Evolutionary conservation across 192 early-diverging fungal species (phyloP).

Genomic region (Rhizophagus clarus): DNA sequence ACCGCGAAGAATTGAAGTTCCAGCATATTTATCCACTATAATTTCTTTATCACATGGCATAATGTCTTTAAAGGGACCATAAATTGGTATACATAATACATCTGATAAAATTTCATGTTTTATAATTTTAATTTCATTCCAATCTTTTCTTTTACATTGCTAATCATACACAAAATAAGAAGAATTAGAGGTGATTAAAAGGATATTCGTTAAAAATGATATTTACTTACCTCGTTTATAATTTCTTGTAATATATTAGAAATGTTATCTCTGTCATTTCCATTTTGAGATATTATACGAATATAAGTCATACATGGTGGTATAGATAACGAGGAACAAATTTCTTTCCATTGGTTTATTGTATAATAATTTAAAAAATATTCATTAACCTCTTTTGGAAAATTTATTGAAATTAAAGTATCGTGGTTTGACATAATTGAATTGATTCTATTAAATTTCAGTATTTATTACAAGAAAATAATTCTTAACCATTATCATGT

Average conservation of each 20-base stretch:
- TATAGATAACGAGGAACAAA: conserved; percentile 12
- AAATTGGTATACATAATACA: conserved; percentile 30
- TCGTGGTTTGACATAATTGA: too few species aligned
- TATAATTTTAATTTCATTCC: neutral
- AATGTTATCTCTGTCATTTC: neutral
- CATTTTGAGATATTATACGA: conserved; percentile 14
- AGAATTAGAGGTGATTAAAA: too few species aligned
- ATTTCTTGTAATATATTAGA: too few species aligned
- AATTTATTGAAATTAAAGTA: neutral
- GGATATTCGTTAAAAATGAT: too few species aligned
- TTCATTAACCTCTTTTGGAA: neutral
- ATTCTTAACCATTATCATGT: too few species aligned
- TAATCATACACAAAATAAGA: too few species aligned
- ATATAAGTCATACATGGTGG: conserved; percentile 19
- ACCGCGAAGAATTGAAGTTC: conserved; percentile 23
- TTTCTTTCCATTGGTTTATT: neutral
- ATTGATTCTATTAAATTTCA: too few species aligned
- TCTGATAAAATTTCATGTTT: conserved; percentile 19
- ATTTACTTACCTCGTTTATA: too few species aligned
- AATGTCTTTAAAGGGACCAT: neutral
- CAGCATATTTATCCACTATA: conserved; percentile 19
- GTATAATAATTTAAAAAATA: conserved; percentile 19
- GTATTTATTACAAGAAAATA: too few species aligned
- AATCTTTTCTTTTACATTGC: too few species aligned
- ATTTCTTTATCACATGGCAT: conserved; percentile 20